A percentile compares a stretch with the other conserved stretches of the same genome.
Conservation (phyloP, 208 protist genomes). For the Leptomonas seymouri region DNA sequence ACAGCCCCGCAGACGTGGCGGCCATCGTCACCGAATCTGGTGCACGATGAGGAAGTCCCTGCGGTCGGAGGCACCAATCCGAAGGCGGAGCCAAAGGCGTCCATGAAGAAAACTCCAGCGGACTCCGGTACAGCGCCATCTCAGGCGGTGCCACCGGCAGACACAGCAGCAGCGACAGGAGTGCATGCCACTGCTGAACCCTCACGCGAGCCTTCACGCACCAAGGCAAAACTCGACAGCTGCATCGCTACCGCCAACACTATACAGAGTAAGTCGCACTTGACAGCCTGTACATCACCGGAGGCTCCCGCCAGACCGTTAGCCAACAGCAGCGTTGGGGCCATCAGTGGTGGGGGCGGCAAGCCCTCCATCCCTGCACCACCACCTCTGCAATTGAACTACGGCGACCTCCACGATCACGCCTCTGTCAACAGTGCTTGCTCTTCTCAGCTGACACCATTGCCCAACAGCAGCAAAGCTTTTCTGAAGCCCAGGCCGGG, state of each 20-base stretch:
- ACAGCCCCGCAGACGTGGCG: background rate
- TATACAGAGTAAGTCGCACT: background rate
- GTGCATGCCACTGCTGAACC: too few species aligned
- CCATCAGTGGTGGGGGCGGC: background rate
- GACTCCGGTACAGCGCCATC: background rate
- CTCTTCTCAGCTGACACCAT: background rate
- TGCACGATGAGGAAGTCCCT: background rate
- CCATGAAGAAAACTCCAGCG: background rate
- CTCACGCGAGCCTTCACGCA: slow-evolving; percentile 7
- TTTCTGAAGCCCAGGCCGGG: background rate
- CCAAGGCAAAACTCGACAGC: slow-evolving; percentile 16
- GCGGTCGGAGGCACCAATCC: background rate
- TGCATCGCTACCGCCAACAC: slow-evolving; percentile 8
- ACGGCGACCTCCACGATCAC: background rate
- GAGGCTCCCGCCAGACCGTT: background rate
- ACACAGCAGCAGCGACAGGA: background rate
- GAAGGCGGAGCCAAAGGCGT: background rate
- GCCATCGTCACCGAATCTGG: too few species aligned
- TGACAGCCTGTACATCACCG: background rate
- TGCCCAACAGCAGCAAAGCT: background rate
- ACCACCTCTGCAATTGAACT: slow-evolving; percentile 4
- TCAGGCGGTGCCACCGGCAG: background rate
- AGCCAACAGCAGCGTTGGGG: background rate
- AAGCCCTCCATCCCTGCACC: slow-evolving; percentile 7
- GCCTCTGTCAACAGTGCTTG: background rate